Conservation (phyloP, 495 filamentous ascomycete genomes). For the Cairneyella variabilis region DNA sequence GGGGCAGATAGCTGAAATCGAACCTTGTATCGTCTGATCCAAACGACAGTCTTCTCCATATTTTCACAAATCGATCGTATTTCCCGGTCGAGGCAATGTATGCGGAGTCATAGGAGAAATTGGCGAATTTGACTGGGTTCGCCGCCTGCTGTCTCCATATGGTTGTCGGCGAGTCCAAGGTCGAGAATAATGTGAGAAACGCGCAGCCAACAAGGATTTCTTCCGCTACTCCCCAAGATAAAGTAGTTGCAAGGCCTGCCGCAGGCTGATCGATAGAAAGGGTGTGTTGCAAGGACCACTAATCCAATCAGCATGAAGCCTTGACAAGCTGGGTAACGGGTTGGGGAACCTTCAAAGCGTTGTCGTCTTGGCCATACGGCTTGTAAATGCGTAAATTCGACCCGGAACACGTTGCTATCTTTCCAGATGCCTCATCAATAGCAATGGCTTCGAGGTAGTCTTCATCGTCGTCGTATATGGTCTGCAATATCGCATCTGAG, state of each 20-base stretch:
- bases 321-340: neutral
- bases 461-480: conserved; percentile 81
- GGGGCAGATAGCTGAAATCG: conserved; percentile 84
- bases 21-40: conserved; percentile 80
- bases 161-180: conserved; percentile 42
- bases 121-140: conserved; percentile 69
- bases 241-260: conserved; percentile 47
- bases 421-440: conserved; percentile 77
- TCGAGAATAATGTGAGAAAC: conserved; percentile 67
- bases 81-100: conserved; percentile 78
- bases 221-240: conserved; percentile 83
- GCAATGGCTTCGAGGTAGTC: conserved; percentile 66
- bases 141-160: conserved; percentile 75
- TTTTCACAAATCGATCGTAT: conserved; percentile 81
- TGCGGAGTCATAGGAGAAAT: conserved; percentile 79
- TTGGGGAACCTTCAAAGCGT: conserved; percentile 59
- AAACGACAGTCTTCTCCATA: conserved; percentile 89
- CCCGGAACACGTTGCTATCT: conserved; percentile 71
- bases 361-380: conserved; percentile 67
- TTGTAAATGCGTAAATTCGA: conserved; percentile 71
- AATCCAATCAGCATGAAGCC: conserved; percentile 41
- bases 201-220: conserved; percentile 77
- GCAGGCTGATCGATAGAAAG: conserved; percentile 28
- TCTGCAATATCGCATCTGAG: conserved; percentile 76
- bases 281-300: conserved; percentile 46